phyloP scores from a whole-genome alignment of 169 alveolate species.

The Cryptosporidium andersoni region DNA sequence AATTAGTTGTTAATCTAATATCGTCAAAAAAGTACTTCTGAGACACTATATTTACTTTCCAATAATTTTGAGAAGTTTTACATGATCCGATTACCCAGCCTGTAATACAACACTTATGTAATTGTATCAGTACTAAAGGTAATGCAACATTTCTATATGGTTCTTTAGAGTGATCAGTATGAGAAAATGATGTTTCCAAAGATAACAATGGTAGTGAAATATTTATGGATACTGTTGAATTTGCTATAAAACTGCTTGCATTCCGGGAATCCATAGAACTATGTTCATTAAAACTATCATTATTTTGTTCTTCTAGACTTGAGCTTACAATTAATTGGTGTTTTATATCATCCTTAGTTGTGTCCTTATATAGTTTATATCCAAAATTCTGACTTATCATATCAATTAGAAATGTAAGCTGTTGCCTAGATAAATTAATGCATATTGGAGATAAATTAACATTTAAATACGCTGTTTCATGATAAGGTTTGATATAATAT shows the following conservation, averaged over 20 bases:
- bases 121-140: conserved; percentile 17
- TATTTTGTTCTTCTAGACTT: no score
- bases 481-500: not conserved
- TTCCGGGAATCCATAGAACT: no score
- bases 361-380: not conserved
- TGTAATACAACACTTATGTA: conserved; percentile 17
- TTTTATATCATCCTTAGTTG: no score
- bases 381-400: conserved; percentile 23
- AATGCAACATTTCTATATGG: conserved; percentile 3
- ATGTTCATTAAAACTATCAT: no score
- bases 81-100: conserved; percentile 2
- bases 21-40: conserved; percentile 57
- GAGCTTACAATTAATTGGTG: no score
- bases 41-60: conserved; percentile 29
- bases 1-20: conserved; percentile 38
- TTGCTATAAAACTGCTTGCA: no score
- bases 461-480: conserved; percentile 1
- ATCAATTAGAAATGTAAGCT: conserved; percentile 32
- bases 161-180: not conserved
- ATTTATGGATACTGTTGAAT: not conserved
- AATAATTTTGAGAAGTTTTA: conserved; percentile 3
- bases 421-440: conserved; percentile 47
- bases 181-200: conserved; percentile 64
- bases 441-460: conserved; percentile 38
- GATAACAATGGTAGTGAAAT: conserved; percentile 15